Evolutionary conservation across 2,329 filamentous ascomycete genomes (phyloP).

Genomic region (Penicillium sp.): DNA sequence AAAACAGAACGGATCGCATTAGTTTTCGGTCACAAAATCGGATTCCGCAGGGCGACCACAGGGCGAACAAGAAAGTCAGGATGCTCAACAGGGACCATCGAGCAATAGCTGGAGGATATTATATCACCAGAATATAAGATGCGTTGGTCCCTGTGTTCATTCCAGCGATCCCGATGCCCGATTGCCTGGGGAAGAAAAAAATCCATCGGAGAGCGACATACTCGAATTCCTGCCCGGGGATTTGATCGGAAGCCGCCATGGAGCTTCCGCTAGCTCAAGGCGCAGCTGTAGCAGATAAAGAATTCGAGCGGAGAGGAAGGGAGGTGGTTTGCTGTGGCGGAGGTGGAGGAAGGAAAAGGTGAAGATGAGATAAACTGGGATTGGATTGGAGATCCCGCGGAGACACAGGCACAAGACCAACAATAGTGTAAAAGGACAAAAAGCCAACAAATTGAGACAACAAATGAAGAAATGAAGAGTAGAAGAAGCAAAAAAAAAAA

Average conservation of each 20-base stretch:
- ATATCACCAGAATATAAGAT: not conserved
- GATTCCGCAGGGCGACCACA: conserved; percentile 1
- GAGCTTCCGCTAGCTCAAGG: conserved; percentile 36
- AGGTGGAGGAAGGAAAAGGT: conserved; percentile 4
- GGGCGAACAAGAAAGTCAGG: not conserved
- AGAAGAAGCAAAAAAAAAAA: not conserved
- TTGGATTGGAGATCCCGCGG: conserved; percentile 7
- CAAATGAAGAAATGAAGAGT: not conserved
- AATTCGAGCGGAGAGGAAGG: conserved; percentile 15
- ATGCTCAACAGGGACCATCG: not conserved
- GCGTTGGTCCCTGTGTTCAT: not conserved
- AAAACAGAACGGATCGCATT: conserved; percentile 25
- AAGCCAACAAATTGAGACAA: not conserved
- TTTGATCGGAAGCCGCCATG: conserved; percentile 45
- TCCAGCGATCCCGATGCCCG: not conserved
- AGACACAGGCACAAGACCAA: conserved; percentile 1
- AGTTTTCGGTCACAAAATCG: conserved; percentile 18
- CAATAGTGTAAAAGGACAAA: not conserved
- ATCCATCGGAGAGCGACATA: conserved; percentile 32
- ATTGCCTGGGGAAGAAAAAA: conserved; percentile 10
- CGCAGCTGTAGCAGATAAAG: conserved; percentile 34
- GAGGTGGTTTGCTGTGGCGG: not conserved
- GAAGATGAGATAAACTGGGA: conserved; percentile 12
- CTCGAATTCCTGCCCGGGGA: conserved; percentile 49
- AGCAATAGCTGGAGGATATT: not conserved